Evolutionary conservation across 1,284 basidiomycete genomes (phyloP).

Genomic region (Ganoderma sinense): DNA sequence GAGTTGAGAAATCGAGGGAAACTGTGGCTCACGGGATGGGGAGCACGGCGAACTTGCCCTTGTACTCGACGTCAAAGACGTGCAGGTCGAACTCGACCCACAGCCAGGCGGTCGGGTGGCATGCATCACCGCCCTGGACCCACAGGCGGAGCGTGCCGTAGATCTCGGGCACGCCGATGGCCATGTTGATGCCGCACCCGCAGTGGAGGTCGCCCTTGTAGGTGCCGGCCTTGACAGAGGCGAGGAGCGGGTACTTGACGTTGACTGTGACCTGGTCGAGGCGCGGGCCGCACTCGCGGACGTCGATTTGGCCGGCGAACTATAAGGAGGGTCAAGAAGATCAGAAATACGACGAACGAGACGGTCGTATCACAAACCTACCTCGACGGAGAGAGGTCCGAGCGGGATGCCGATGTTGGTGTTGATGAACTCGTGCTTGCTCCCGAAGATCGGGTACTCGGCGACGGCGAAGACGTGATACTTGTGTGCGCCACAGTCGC

Average conservation of each 20-base stretch:
- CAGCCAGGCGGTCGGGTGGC: not conserved
- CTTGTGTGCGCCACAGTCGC: not conserved
- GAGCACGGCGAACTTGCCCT: no score
- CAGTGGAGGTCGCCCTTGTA: constrained; percentile 1
- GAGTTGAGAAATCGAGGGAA: no score
- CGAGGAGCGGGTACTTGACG: constrained; percentile 3
- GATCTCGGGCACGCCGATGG: constrained; percentile 3
- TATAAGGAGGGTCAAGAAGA: not conserved
- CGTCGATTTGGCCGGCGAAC: not conserved
- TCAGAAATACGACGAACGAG: no score
- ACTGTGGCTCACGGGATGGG: not conserved
- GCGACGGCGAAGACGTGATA: not conserved
- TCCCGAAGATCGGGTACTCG: not conserved
- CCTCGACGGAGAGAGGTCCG: not conserved
- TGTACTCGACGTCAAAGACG: no score
- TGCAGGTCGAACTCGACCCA: no score
- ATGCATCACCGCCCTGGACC: not conserved
- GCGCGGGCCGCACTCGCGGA: not conserved
- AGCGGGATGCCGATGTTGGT: not conserved
- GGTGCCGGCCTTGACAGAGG: not conserved
- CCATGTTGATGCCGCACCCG: not conserved
- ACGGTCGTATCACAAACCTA: not conserved
- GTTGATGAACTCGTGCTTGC: not conserved
- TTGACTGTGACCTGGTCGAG: not conserved
- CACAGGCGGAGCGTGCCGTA: not conserved